Conservation (phyloP, 169 alveolate genomes). For the Theileria sp. region DNA sequence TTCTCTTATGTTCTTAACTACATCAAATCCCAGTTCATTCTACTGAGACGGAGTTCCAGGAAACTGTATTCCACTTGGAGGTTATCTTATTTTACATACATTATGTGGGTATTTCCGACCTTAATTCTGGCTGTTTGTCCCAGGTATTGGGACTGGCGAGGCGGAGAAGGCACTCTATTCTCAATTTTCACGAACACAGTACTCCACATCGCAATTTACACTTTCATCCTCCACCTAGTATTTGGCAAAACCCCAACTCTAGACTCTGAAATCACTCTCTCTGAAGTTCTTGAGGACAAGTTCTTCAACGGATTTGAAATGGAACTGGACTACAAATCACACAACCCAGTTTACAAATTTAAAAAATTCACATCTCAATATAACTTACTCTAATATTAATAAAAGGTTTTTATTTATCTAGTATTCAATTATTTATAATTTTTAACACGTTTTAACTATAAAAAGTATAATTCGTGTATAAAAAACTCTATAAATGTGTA, state of each 20-base stretch:
- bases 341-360: slow-evolving; percentile 18
- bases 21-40: slow-evolving; percentile 12
- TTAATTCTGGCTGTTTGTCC: slow-evolving; percentile 62
- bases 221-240: background rate
- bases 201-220: slow-evolving; percentile 6
- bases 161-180: slow-evolving; percentile 16
- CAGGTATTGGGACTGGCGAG: slow-evolving; percentile 64
- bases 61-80: slow-evolving; percentile 9
- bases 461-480: too few relatives aligned
- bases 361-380: background rate
- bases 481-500: too few relatives aligned
- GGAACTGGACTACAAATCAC: slow-evolving; percentile 9
- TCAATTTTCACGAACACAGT: background rate
- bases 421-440: too few relatives aligned
- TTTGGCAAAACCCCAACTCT: background rate
- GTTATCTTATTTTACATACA: slow-evolving; percentile 20
- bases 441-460: too few relatives aligned
- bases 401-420: background rate
- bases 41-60: slow-evolving; percentile 22
- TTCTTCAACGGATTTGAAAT: background rate
- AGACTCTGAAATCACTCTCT: background rate
- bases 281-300: background rate
- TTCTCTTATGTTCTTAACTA: slow-evolving; percentile 34
- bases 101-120: slow-evolving; percentile 59
- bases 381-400: background rate